phyloP scores from a whole-genome alignment of 164 flowering plant genomes.

The Amborella trichopoda region DNA sequence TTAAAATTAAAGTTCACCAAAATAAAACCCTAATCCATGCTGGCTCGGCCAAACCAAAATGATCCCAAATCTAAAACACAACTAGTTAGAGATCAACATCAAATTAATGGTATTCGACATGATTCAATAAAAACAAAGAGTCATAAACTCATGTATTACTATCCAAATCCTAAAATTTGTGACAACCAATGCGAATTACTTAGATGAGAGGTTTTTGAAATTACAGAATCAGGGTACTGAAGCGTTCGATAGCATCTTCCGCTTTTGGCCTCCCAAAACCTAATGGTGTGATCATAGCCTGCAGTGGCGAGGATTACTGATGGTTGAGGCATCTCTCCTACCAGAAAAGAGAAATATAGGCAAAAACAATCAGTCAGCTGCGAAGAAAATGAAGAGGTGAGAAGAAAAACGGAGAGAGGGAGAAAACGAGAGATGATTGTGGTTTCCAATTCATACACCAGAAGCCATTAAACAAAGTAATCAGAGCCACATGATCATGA shows the following conservation, averaged over 20 bases:
- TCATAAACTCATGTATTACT: not conserved
- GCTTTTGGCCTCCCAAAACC: slow-evolving; percentile 95
- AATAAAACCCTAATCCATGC: too few relatives aligned
- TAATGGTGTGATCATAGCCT: slow-evolving; percentile 90
- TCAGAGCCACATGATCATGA: too few relatives aligned
- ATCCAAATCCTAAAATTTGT: not conserved
- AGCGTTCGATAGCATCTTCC: slow-evolving; percentile 89
- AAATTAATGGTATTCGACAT: too few relatives aligned
- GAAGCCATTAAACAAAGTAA: too few relatives aligned
- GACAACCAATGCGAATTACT: slow-evolving; percentile 5
- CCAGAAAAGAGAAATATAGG: not conserved
- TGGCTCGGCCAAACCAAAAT: too few relatives aligned
- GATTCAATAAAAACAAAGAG: too few relatives aligned
- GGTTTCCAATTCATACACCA: slow-evolving; percentile 4
- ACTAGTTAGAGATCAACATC: too few relatives aligned
- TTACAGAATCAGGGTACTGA: slow-evolving; percentile 93
- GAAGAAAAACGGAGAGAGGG: not conserved
- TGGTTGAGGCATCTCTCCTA: slow-evolving; percentile 55
- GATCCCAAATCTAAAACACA: too few relatives aligned
- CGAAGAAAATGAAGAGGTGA: not conserved
- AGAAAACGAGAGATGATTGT: not conserved
- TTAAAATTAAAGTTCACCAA: too few relatives aligned
- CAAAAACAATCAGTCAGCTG: not conserved
- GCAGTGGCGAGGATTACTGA: slow-evolving; percentile 89
- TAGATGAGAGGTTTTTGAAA: not conserved